These are phyloP conservation scores for Globisporangium spinosum DNA, from an alignment of 352 stramenopile genomes.

Conservation along the genomic window DNA sequence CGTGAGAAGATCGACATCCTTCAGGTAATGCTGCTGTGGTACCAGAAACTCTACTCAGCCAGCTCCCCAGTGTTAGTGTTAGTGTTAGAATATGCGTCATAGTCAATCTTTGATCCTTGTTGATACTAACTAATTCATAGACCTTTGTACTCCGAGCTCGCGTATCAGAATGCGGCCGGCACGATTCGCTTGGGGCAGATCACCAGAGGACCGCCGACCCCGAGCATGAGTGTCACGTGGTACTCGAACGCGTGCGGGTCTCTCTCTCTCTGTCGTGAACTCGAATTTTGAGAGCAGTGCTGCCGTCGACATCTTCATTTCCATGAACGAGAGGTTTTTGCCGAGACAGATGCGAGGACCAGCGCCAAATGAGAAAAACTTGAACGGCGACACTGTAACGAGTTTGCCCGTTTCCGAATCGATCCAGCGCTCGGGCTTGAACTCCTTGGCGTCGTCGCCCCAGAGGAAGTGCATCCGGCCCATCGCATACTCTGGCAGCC, in stretches of 20 bases:
- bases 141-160: too few relatives aligned
- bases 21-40: background rate
- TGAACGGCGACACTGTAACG: constrained; percentile 27
- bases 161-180: background rate
- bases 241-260: constrained; percentile 18
- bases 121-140: too few relatives aligned
- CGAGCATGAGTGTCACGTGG: constrained; percentile 18
- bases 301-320: constrained; percentile 33
- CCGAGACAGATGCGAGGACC: constrained; percentile 43
- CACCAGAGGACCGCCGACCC: background rate
- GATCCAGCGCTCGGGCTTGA: constrained; percentile 49
- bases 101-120: too few relatives aligned
- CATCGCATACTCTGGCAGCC: constrained; percentile 46
- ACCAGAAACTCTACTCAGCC: too few relatives aligned
- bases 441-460: constrained; percentile 36
- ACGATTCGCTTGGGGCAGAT: background rate
- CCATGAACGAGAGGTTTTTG: constrained; percentile 26
- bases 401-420: constrained; percentile 19
- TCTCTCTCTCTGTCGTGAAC: constrained; percentile 13
- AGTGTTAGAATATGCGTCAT: background rate
- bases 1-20: background rate
- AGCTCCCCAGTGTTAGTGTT: background rate
- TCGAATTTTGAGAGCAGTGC: constrained; percentile 24
- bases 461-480: constrained; percentile 33
- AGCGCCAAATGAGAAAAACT: constrained; percentile 42